Base-by-base conservation (phyloP, 805 yeast species). In the Ascoidea rubescens region DNA sequence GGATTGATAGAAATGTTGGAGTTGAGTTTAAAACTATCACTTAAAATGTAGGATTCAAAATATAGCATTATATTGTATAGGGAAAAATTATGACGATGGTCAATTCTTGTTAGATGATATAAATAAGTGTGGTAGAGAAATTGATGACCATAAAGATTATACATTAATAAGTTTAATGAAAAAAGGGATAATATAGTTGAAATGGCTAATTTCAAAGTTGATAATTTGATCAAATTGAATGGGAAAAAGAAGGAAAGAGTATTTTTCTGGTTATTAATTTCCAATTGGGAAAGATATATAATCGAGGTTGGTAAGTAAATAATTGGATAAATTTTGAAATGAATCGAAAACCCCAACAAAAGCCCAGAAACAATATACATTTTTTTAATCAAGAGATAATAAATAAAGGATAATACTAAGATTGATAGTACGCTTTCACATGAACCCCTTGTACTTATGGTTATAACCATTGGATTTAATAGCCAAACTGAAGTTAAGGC, bases 61-160 rank as follows among this genome's bases (percentile, higher is more conserved):
- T 84, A 85, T 46, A 93, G 69, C 28, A 82, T 69, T 10, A 87
- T 69, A 64, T 90, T 86, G 75, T 90, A 93, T 2, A 90, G 71
- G 4, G 96, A 87, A 63, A 93, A 93, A 66, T 93, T 93, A 67
- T 93, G 99, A 49, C 99, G 78, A 65, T 93, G 99, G 64, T 93
- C 99, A 4, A 87, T 66, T 55, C 99, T 72, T 6, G 78, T 71
- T 46, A 91, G 68, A 65, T 91, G 99, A 63, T 91, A 90, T 4
- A 88, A 62, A 62, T 87, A 89, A 0, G 96, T 76, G 59, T 91
- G 86, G 46, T 78, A 70, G 10, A 93, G 54, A 62, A 83, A 91
- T 56, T 87, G 91, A 48, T 68, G 62, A 1, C 96, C 96, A 61
- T 89, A 90, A 1, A 75, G 56, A 5, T 55, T 31, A 66, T 79